Evolutionary conservation across 2,329 filamentous ascomycete genomes (phyloP), one percentile per base, ranked within the genome.

Genomic region (Pseudomassariella vexata): DNA sequence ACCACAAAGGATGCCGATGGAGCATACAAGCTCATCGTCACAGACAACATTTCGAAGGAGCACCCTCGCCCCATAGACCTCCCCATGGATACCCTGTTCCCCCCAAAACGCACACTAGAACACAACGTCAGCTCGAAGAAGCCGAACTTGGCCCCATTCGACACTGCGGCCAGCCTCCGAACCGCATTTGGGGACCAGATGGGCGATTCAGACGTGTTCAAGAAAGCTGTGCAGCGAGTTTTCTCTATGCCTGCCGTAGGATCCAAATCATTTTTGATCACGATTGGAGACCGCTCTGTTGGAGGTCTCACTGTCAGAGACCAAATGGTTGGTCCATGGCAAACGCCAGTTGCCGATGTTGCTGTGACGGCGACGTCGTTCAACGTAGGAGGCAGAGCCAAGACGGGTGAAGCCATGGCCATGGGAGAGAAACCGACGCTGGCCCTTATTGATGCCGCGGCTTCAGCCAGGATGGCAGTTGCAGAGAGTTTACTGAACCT

Each of bases 231-330:
- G 1, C 78, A 87, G 46, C 71, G 87, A 39, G 87, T 96, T 3
- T 78, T 96, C 34, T 77, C 78, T 30, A 69, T 96, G 32, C 90
- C 92, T 14, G 76, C 89, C 2, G 92, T 96, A 15, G 90, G 88
- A n/a, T 95, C 89, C 15, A 96, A 96, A 62, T 88, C 83, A 15
- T 98, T 96, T 67, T 70, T 98, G 22, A 95, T 98, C 52, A 96
- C 92, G 2, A 98, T 96, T 45, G 89, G 85, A 30, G 92, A 96
- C 58, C 78, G 92, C 40, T 87, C 84, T 18, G 89, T 96, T 19
- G 90, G 90, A 43, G 92, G 90, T 30, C 70, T 96, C 36, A 88
- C 86, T 6, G 79, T 83, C 8, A 77, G 89, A 42, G 92, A 96
- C 53, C 92, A 96, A 59, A 89, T 96, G 77, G 90, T 95, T 33